Conservation (phyloP, 768 basidiomycete genomes). For the Boletus vinaceobasis region DNA sequence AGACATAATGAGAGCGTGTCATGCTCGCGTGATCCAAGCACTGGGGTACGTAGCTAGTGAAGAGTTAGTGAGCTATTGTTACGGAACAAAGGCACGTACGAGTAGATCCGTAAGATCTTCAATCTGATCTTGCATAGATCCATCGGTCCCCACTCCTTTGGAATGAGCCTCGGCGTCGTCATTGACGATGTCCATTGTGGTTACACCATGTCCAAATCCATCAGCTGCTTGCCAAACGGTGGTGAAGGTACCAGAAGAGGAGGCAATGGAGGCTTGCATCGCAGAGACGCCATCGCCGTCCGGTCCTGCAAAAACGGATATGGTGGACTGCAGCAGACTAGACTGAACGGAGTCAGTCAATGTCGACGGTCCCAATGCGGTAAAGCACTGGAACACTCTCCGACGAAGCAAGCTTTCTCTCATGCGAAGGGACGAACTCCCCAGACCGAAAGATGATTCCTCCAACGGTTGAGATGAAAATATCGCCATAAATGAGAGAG, state of each 20-base stretch:
- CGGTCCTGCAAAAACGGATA: conserved; percentile 80
- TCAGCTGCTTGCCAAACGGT: conserved; percentile 85
- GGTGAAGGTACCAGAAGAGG: conserved; percentile 78
- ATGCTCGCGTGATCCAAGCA: conserved; percentile 82
- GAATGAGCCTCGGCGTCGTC: conserved; percentile 35
- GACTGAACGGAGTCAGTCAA: conserved; percentile 83
- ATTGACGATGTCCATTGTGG: conserved; percentile 56
- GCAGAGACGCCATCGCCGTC: conserved; percentile 81
- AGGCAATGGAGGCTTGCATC: conserved; percentile 89
- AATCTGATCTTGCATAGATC: conserved; percentile 71
- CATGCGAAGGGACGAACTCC: conserved; percentile 61
- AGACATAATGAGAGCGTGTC: conserved; percentile 75
- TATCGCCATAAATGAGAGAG: conserved; percentile 84
- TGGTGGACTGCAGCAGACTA: conserved; percentile 74
- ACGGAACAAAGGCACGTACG: conserved; percentile 42
- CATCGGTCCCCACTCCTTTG: conserved; percentile 28
- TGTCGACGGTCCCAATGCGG: conserved; percentile 70
- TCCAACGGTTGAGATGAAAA: conserved; percentile 71
- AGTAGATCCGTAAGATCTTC: conserved; percentile 76
- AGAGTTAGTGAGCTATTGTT: background rate
- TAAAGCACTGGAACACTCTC: conserved; percentile 87
- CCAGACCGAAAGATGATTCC: conserved; percentile 44
- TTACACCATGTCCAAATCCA: conserved; percentile 90
- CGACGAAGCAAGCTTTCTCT: conserved; percentile 82
- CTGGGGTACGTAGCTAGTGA: conserved; percentile 52